These are phyloP conservation scores for Starmerella riodocensis DNA, from an alignment of 805 yeast species.

Conservation along the genomic window DNA sequence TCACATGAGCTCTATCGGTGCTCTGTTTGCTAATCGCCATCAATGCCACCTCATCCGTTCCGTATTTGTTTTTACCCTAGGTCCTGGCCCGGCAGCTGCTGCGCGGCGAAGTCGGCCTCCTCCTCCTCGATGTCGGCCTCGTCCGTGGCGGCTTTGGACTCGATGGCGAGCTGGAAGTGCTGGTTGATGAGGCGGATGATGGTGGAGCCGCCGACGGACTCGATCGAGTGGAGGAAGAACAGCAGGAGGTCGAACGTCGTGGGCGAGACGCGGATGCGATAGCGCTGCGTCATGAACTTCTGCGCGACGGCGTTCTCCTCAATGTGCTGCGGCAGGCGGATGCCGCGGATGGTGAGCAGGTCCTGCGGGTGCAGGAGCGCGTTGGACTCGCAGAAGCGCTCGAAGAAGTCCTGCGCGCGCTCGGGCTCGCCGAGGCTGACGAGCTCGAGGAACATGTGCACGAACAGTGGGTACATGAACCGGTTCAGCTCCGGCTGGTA, in stretches of 20 bases:
- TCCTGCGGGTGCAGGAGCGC: constrained; percentile 65
- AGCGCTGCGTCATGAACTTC: constrained; percentile 59
- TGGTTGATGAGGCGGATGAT: constrained; percentile 77
- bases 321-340: constrained; percentile 68
- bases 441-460: constrained; percentile 73
- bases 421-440: constrained; percentile 46
- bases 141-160: constrained; percentile 12
- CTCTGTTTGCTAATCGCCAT: too few species aligned
- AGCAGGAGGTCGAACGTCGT: constrained; percentile 74
- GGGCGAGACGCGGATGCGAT: constrained; percentile 60
- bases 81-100: too few species aligned
- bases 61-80: too few species aligned
- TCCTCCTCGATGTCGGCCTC: constrained; percentile 12
- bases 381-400: constrained; percentile 62
- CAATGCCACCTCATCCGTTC: too few species aligned
- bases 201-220: constrained; percentile 79
- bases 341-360: constrained; percentile 53
- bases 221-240: constrained; percentile 82
- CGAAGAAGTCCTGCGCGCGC: constrained; percentile 61
- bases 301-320: constrained; percentile 71
- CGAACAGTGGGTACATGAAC: constrained; percentile 80
- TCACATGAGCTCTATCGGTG: too few species aligned
- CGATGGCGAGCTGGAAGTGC: constrained; percentile 38
- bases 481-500: constrained; percentile 77
- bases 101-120: constrained; percentile 13